phyloP scores from a whole-genome alignment of 192 early-diverging fungal genomes.

The Coemansia sp. region DNA sequence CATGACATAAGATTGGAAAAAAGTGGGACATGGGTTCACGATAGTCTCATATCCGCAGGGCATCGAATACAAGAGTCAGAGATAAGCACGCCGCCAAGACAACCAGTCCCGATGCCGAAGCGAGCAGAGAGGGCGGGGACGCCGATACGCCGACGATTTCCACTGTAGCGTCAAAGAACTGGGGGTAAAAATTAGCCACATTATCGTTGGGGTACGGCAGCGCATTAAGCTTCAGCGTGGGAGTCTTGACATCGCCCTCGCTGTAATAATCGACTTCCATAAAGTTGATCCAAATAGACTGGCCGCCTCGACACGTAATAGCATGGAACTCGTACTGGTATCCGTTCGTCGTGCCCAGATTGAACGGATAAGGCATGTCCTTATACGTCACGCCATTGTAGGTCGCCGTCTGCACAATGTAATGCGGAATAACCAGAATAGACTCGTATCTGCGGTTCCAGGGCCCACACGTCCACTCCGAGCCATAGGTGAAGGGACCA shows the following conservation, averaged over 20 bases:
- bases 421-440: constrained; percentile 50
- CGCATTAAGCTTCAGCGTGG: constrained; percentile 39
- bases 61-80: constrained; percentile 6
- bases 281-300: constrained; percentile 55
- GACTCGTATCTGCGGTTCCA: constrained; percentile 35
- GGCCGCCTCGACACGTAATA: constrained; percentile 37
- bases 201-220: constrained; percentile 31
- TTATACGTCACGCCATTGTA: constrained; percentile 29
- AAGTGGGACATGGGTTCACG: not conserved
- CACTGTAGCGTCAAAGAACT: constrained; percentile 40
- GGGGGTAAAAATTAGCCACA: constrained; percentile 34
- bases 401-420: constrained; percentile 39
- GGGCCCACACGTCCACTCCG: constrained; percentile 44
- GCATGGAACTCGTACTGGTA: constrained; percentile 48
- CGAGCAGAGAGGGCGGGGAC: not conserved
- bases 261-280: constrained; percentile 54
- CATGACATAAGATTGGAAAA: not conserved
- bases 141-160: constrained; percentile 9
- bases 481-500: constrained; percentile 29
- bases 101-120: not conserved
- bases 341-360: constrained; percentile 41
- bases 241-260: constrained; percentile 43
- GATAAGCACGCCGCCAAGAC: not conserved
- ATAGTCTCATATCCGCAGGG: constrained; percentile 13
- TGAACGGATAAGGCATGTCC: constrained; percentile 50